phyloP scores from a whole-genome alignment of 371 early-diverging fungal species.

The Actinomucor elegans region DNA sequence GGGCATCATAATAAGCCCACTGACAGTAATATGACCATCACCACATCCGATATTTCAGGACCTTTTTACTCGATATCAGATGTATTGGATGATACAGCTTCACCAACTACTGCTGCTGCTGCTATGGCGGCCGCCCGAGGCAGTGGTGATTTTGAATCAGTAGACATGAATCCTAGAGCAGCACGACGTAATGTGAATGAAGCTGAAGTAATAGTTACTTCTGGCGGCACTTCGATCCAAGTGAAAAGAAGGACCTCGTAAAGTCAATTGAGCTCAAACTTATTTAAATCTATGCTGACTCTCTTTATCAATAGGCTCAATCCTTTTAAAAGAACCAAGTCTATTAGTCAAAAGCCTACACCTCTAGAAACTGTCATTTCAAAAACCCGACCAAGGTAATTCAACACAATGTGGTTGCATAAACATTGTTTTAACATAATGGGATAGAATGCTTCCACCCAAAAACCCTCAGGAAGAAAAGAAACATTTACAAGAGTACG shows the following conservation, averaged over 20 bases:
- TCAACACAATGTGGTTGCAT: background rate
- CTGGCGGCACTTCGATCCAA: conserved; percentile 40
- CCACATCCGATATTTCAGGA: conserved; percentile 37
- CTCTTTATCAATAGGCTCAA: conserved; percentile 31
- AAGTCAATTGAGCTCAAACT: background rate
- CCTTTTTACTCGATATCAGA: conserved; percentile 55
- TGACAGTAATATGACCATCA: conserved; percentile 10
- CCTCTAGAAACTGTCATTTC: conserved; percentile 48
- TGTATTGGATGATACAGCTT: conserved; percentile 36
- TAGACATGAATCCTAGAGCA: conserved; percentile 24
- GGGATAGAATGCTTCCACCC: conserved; percentile 44
- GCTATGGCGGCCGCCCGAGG: conserved; percentile 15
- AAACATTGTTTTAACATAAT: background rate
- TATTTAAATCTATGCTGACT: too few relatives aligned
- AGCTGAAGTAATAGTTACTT: conserved; percentile 34
- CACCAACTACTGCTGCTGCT: conserved; percentile 17
- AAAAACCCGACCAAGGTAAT: conserved; percentile 51
- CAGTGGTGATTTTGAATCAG: conserved; percentile 4
- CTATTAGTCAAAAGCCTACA: conserved; percentile 37
- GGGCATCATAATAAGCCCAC: background rate
- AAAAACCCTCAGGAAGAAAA: conserved; percentile 52
- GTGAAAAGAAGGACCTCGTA: conserved; percentile 36
- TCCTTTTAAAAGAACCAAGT: conserved; percentile 33
- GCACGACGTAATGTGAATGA: conserved; percentile 45
- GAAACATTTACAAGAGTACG: conserved; percentile 50